Base-by-base conservation (phyloP, 2,329 filamentous ascomycete species). In the Aspergillus tubingensis region DNA sequence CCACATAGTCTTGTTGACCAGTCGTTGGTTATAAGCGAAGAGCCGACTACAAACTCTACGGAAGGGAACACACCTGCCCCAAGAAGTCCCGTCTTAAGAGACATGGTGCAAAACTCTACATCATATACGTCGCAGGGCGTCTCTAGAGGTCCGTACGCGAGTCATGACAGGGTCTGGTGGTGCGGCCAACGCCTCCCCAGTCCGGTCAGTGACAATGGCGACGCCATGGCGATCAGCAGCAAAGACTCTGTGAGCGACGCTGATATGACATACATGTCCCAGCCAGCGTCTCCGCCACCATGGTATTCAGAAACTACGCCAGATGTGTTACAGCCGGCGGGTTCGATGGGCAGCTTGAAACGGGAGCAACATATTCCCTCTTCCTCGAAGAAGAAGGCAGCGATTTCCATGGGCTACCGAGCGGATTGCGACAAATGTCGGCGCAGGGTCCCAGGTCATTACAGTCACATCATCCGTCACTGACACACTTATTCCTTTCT, bases 391-490 rank as follows among this genome's bases (percentile, higher is more conserved):
- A 68, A 67, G 48, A 64, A 68, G 50, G 90, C 85, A 72, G 86
- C 84, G 62, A 89, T 92, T 73, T 90, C 88, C 68, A 91, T 92
- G 85, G 90, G 90, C 54, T 92, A 89, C 77, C 82, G 90, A 64
- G 83, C 87, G 11, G 90, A 91, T 74, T 93, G 90, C 72, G 89
- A 92, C 62, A 92, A 92, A 75, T 93, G 90, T 76, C 84, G 83
- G 48, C 82, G 85, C 72, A 90, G 88, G 72, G 88, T 91, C 7
- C 90, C 90, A 0, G 90, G 90, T 1, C 90, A 93, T 72, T 92
- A 91, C 72, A 92, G 90, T 70, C 90, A 93, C 75, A 91, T 92
- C 61, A 86, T 91, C 64, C 71, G 73, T 32, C 48, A 63, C 41
- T 77, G 64, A 72, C 38, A 7, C 11, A 36, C 17, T 54, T 47